Evolutionary conservation across 257 asterid genomes (phyloP), one percentile per base, ranked within the genome.

Genomic region (Solanum virginianum): DNA sequence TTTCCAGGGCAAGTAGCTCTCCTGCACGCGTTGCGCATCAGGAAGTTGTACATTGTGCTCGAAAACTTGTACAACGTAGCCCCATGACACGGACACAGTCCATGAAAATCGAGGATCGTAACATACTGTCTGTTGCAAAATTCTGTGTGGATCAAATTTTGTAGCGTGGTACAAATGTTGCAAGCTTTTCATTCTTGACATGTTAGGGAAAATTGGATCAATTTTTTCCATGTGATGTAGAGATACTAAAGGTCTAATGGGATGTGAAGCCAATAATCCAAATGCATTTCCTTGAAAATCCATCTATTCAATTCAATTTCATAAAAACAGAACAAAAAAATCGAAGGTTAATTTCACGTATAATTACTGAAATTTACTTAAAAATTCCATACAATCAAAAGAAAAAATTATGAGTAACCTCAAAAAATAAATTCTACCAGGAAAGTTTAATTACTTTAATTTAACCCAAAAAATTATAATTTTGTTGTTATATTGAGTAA

Each of bases 61-160:
- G 55, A 89, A 92, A 3, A 95, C 85, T 86, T 95, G 95, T 83
- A 95, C 87, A 66, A 92, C 91, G 87, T 90, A 93, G 6, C 98
- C 97, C 98, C 98, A 95, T 22, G 98, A 87, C 79, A 93, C 75
- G 4, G 94, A 93, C 83, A 92, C 86, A 1, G 97, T 92, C 88
- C 92, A 84, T 43, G 91, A 89, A 77, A 89, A 87, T 85, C 59
- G 16, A 10, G 54, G 83, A 56, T 93, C 91, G 60, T 93, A 93
- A 86, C 98, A 93, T 81, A 95, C 98, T 80, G 95, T 88, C 82
- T 95, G 98, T 89, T 95, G 98, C 66, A 95, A 86, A 69, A 90
- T 89, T 82, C 97, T 90, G 36, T 88, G 87, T 4, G 97, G 89
- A 84, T 95, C 95, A 80, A 89, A 88, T 6, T 53, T 87, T 17